phyloP scores from a whole-genome alignment of 345 rosid species.

The Clarkia xantiana region DNA sequence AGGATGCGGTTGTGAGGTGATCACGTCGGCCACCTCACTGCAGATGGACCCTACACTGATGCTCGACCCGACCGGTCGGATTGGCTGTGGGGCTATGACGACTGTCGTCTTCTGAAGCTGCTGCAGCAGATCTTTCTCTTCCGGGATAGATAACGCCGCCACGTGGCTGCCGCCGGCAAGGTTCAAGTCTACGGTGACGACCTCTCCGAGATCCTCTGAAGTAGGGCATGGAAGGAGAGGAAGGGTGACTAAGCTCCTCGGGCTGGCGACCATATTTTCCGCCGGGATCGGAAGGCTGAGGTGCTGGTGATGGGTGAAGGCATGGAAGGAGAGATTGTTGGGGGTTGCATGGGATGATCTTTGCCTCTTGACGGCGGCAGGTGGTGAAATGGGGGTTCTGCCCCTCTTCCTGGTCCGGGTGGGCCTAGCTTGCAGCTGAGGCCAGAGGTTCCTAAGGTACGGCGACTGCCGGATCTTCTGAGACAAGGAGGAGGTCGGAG shows the following conservation, averaged over 20 bases:
- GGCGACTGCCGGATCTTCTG: constrained; percentile 63
- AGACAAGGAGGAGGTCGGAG: constrained; percentile 30
- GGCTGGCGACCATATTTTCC: constrained; percentile 7
- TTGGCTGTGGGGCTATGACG: constrained; percentile 54
- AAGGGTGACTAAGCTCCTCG: constrained; percentile 48
- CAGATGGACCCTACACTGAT: constrained; percentile 52
- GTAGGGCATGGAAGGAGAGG: constrained; percentile 60
- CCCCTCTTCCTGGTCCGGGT: constrained; percentile 86
- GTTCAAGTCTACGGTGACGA: constrained; percentile 46
- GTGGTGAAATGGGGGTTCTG: constrained; percentile 34
- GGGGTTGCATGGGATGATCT: constrained; percentile 11
- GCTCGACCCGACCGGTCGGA: constrained; percentile 70
- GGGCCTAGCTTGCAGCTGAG: constrained; percentile 76
- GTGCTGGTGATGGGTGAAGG: constrained; percentile 22
- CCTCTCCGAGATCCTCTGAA: constrained; percentile 8
- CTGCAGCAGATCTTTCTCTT: constrained; percentile 44
- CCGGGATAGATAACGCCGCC: constrained; percentile 33
- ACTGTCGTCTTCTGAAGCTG: constrained; percentile 42
- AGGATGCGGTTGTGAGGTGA: constrained; percentile 3
- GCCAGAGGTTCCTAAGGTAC: constrained; percentile 68
- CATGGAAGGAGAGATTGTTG: constrained; percentile 17
- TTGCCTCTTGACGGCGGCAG: background rate
- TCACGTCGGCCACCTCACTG: constrained; percentile 20
- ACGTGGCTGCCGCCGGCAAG: constrained; percentile 28
- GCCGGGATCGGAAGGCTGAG: constrained; percentile 25